Percentiles rank a stretch among this genome's conserved stretches.
These are phyloP conservation scores for Aspergillus baeticus DNA, from an alignment of 495 filamentous ascomycete genomes.

Conservation along the genomic window DNA sequence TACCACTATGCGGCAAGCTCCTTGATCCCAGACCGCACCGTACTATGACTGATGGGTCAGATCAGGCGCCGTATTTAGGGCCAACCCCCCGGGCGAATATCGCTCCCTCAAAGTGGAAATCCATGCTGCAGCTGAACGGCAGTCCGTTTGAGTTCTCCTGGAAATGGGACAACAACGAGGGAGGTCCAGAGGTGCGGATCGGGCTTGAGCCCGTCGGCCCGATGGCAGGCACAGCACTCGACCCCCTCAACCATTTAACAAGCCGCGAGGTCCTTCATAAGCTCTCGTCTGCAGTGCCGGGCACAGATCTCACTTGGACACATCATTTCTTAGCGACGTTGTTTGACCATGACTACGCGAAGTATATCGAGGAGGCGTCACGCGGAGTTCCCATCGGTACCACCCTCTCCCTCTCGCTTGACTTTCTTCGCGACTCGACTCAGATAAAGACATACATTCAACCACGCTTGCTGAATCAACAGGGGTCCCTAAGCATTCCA, in stretches of 20 bases:
- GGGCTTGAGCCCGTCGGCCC: slow-evolving; percentile 6
- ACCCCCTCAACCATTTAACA: slow-evolving; percentile 3
- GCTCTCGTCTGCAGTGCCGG: neutral
- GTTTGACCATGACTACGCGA: slow-evolving; percentile 9
- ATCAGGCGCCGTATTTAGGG: slow-evolving; percentile 8
- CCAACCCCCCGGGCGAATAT: neutral
- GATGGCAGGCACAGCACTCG: slow-evolving; percentile 3
- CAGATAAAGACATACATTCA: slow-evolving; percentile 10
- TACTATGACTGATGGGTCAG: neutral
- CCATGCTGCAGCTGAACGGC: slow-evolving; percentile 1
- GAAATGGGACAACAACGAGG: slow-evolving; percentile 1
- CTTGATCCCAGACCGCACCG: neutral
- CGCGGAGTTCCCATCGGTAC: neutral
- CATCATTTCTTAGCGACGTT: slow-evolving; percentile 7
- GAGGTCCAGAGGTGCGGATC: slow-evolving; percentile 1
- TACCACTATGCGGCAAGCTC: slow-evolving; percentile 10
- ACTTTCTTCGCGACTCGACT: neutral
- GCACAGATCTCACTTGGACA: slow-evolving; percentile 3
- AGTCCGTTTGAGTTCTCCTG: slow-evolving; percentile 8
- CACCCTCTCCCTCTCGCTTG: slow-evolving; percentile 2
- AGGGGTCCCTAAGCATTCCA: neutral
- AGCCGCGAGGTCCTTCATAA: slow-evolving; percentile 3
- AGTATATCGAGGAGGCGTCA: neutral
- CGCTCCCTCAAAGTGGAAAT: neutral
- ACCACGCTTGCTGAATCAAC: slow-evolving; percentile 5